phyloP scores from a whole-genome alignment of 2,329 filamentous ascomycete genomes.

The Apiospora sp. region DNA sequence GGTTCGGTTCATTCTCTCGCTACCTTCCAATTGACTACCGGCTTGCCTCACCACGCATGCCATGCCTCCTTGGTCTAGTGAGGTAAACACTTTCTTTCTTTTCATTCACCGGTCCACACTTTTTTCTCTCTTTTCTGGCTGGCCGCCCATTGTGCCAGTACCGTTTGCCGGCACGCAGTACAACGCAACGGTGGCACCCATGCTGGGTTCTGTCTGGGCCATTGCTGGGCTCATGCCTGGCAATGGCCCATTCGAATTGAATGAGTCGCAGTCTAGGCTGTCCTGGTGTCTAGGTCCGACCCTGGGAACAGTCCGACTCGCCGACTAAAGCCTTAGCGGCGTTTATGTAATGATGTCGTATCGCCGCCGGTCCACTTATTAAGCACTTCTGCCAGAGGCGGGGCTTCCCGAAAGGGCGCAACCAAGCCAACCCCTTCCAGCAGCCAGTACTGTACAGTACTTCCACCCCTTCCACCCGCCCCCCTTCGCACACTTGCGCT shows the following conservation, averaged over 20 bases:
- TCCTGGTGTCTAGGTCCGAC: conserved; percentile 17
- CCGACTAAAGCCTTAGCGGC: background rate
- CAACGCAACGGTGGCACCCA: conserved; percentile 10
- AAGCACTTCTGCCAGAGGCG: conserved; percentile 20
- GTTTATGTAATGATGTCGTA: conserved; percentile 17
- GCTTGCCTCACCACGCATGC: background rate
- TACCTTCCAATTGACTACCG: conserved; percentile 2
- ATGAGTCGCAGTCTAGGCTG: background rate
- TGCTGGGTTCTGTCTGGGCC: background rate
- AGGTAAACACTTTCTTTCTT: conserved; percentile 14
- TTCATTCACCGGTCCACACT: background rate
- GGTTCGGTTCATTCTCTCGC: background rate
- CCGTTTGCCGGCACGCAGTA: background rate
- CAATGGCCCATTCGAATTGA: no score
- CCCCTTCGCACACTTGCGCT: background rate
- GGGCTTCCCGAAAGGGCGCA: conserved; percentile 15
- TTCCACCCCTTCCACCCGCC: background rate
- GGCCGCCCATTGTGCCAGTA: background rate
- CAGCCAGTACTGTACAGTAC: no score
- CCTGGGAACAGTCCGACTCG: conserved; percentile 10
- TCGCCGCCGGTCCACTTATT: conserved; percentile 1
- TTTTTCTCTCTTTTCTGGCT: background rate
- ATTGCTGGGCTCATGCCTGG: no score
- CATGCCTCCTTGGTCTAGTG: background rate
- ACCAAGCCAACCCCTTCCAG: background rate